phyloP scores from a whole-genome alignment of 1,139 yeast species.

The Candida sp. region DNA sequence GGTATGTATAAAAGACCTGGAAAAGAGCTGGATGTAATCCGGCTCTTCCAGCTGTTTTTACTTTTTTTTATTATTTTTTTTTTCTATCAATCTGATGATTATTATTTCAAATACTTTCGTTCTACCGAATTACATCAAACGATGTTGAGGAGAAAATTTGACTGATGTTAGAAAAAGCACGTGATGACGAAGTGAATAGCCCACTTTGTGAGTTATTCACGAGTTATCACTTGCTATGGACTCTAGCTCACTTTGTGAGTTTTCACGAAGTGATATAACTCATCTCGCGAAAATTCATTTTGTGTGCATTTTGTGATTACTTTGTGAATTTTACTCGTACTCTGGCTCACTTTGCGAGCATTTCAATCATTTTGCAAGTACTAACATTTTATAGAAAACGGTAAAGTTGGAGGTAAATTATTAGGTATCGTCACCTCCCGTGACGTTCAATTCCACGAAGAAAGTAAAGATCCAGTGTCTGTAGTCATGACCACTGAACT shows the following conservation, averaged over 20 bases:
- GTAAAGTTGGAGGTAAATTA: constrained; percentile 84
- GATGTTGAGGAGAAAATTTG: constrained; percentile 84
- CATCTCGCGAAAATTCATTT: too few relatives aligned
- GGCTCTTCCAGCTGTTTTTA: constrained; percentile 4
- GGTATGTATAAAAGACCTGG: constrained; percentile 81
- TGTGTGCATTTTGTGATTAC: too few relatives aligned
- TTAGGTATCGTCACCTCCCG: constrained; percentile 96
- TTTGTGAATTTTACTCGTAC: too few relatives aligned
- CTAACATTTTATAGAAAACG: constrained; percentile 56
- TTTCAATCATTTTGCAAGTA: constrained; percentile 4
- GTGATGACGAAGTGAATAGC: too few relatives aligned
- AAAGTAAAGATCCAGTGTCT: constrained; percentile 56
- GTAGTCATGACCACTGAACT: constrained; percentile 90
- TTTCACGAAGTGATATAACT: neutral
- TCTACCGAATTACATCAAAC: constrained; percentile 98
- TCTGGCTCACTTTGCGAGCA: neutral
- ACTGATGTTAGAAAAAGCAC: neutral
- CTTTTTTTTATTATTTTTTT: constrained; percentile 4
- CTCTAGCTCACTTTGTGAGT: neutral
- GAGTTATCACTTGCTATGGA: too few relatives aligned
- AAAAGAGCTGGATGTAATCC: neutral
- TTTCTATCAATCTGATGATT: constrained; percentile 55
- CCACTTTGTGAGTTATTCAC: too few relatives aligned
- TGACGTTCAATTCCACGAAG: constrained; percentile 93
- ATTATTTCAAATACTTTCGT: constrained; percentile 78